Evolutionary conservation across 495 filamentous ascomycete genomes (phyloP).

Genomic region (Amphirosellinia nigrospora): DNA sequence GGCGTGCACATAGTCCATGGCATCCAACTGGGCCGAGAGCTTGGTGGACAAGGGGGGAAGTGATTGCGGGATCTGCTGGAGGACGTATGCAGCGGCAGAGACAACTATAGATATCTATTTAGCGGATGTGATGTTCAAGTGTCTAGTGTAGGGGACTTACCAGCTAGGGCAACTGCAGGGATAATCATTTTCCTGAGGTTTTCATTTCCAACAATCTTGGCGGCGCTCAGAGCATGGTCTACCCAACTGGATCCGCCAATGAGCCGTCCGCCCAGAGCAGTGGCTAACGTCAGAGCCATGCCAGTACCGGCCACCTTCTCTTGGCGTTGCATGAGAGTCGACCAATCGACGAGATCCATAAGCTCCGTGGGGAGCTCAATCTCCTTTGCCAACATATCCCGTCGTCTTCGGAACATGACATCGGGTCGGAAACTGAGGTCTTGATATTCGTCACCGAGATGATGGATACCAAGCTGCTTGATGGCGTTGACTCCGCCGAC

Average conservation of each 20-base stretch:
- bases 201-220: slow-evolving; percentile 79
- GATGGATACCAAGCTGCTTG: slow-evolving; percentile 83
- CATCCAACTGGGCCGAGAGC: slow-evolving; percentile 75
- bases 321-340: slow-evolving; percentile 81
- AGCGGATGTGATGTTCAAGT: slow-evolving; percentile 35
- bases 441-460: slow-evolving; percentile 84
- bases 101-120: slow-evolving; percentile 59
- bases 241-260: slow-evolving; percentile 87
- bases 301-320: slow-evolving; percentile 93
- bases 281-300: slow-evolving; percentile 92
- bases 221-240: slow-evolving; percentile 81
- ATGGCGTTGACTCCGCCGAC: slow-evolving; percentile 84
- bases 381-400: slow-evolving; percentile 79
- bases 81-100: slow-evolving; percentile 76
- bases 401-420: slow-evolving; percentile 86
- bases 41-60: slow-evolving; percentile 88
- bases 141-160: slow-evolving; percentile 58
- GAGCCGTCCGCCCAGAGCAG: slow-evolving; percentile 78
- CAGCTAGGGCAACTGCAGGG: slow-evolving; percentile 76
- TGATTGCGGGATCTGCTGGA: slow-evolving; percentile 84
- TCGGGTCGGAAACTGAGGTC: slow-evolving; percentile 86
- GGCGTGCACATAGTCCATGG: slow-evolving; percentile 88
- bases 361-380: slow-evolving; percentile 87
- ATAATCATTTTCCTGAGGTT: slow-evolving; percentile 82
- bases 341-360: slow-evolving; percentile 91